Evolutionary conservation across 208 protist species (phyloP), one percentile per base, ranked within the genome.

Genomic region (Phytomonas sp.): DNA sequence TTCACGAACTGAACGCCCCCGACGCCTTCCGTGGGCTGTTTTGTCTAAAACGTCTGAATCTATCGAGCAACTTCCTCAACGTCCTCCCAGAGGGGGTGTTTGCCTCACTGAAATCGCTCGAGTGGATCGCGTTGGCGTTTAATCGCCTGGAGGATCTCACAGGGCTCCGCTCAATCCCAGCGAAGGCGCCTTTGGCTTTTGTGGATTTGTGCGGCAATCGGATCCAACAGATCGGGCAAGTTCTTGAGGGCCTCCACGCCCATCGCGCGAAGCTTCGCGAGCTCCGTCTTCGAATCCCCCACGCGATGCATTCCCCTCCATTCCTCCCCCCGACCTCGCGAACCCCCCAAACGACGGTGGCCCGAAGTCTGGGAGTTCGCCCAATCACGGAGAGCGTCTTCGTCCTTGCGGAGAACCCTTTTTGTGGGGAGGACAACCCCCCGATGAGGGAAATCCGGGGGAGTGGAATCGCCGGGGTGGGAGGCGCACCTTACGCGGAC

Each of bases 121-220:
- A 83, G 66, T 88, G 84, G 83, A 71, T 94, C 23, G 88, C 80
- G n/a, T 76, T 94, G 42, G 82, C 74, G 62, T 94, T 87, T 61
- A 94, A 94, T 66, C 72, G 80, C 16, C 69, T 94, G 14, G 37
- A 67, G 7, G 75, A 88, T 67, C 32, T 94, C 0, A 0, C 49
- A 31, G 84, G 74, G 42, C 75, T 94, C 45, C 65, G 65, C 23
- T 76, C 70, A 0, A 66, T 94, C 0, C 89, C 86, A 0, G 71
- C 77, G 10, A 49, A 67, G 0, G 76, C 83, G n/a, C 64, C 79
- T 36, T 68, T 91, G 7, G 6, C 63, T 8, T 82, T 87, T 31
- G 78, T 94, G 29, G 89, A 94, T 60, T 60, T 94, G 37, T 87
- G 86, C 62, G 84, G 83, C 12, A 94, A 94, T 65, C 72, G 76